A percentile compares a stretch with the other conserved stretches of the same genome.
Evolutionary conservation across 2,329 filamentous ascomycete genomes (phyloP).

Genomic region (Cladosporium austrohemisphaericum): DNA sequence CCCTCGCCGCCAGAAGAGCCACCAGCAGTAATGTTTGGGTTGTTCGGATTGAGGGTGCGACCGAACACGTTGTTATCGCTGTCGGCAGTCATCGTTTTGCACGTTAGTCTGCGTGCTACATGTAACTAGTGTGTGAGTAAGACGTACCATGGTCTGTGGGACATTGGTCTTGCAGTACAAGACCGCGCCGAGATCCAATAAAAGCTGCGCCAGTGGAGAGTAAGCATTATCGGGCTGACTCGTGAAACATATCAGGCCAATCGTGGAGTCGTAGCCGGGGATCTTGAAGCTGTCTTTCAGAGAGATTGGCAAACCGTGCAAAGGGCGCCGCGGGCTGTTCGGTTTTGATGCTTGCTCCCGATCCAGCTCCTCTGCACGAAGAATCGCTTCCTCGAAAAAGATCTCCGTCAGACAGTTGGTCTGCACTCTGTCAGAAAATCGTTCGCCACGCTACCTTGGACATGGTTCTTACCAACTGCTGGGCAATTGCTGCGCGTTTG

Average conservation of each 20-base stretch:
- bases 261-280: not conserved
- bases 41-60: constrained; percentile 48
- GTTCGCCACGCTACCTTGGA: not conserved
- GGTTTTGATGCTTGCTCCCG: constrained; percentile 32
- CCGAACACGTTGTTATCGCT: constrained; percentile 51
- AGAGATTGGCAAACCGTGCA: constrained; percentile 47
- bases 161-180: constrained; percentile 54
- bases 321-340: constrained; percentile 38
- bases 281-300: not conserved
- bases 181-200: constrained; percentile 47
- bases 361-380: constrained; percentile 39
- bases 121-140: too few relatives aligned
- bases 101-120: too few relatives aligned
- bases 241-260: constrained; percentile 21
- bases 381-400: constrained; percentile 35
- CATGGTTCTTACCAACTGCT: constrained; percentile 4
- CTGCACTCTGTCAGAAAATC: constrained; percentile 8
- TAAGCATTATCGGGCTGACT: constrained; percentile 48
- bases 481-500: constrained; percentile 9
- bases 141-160: constrained; percentile 52
- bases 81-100: constrained; percentile 49
- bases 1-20: constrained; percentile 53
- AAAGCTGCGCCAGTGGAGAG: constrained; percentile 40
- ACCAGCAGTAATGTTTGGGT: constrained; percentile 47
- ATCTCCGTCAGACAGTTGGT: constrained; percentile 45